Evolutionary conservation across 1,139 yeast species (phyloP).

Genomic region (Candida gigantensis): DNA sequence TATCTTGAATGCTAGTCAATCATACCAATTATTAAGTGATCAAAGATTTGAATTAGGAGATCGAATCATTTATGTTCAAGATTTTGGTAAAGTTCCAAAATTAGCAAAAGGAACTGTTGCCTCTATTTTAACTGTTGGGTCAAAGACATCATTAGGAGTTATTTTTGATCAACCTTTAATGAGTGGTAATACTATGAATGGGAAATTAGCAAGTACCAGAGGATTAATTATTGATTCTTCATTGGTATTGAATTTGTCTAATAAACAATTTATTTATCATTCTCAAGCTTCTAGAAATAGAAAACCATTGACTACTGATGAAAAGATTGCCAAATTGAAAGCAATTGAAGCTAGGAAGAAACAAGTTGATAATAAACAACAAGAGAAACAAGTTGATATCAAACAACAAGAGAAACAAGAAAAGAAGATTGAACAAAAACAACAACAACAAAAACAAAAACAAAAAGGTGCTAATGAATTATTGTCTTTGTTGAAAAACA

Average conservation of each 20-base stretch:
- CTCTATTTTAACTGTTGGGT: slow-evolving; percentile 68
- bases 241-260: slow-evolving; percentile 73
- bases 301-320: slow-evolving; percentile 32
- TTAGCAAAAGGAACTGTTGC: slow-evolving; percentile 91
- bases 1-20: slow-evolving; percentile 71
- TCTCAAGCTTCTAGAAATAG: slow-evolving; percentile 61
- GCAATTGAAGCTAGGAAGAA: slow-evolving; percentile 21
- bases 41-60: slow-evolving; percentile 89
- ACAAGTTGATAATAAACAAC: no score
- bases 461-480: slow-evolving; percentile 31
- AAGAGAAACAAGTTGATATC: not conserved
- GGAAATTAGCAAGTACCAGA: slow-evolving; percentile 73
- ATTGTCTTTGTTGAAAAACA: slow-evolving; percentile 35
- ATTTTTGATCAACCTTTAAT: slow-evolving; percentile 81
- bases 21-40: slow-evolving; percentile 68
- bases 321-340: slow-evolving; percentile 21
- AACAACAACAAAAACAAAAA: slow-evolving; percentile 7
- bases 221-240: slow-evolving; percentile 85
- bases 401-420: slow-evolving; percentile 10
- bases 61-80: slow-evolving; percentile 81
- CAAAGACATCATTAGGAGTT: slow-evolving; percentile 62
- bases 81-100: slow-evolving; percentile 86
- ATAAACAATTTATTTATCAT: slow-evolving; percentile 74
- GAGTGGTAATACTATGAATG: slow-evolving; percentile 81
- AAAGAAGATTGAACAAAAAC: not conserved